Evolutionary conservation across 208 protist species (phyloP).

Genomic region (Crithidia bombi): DNA sequence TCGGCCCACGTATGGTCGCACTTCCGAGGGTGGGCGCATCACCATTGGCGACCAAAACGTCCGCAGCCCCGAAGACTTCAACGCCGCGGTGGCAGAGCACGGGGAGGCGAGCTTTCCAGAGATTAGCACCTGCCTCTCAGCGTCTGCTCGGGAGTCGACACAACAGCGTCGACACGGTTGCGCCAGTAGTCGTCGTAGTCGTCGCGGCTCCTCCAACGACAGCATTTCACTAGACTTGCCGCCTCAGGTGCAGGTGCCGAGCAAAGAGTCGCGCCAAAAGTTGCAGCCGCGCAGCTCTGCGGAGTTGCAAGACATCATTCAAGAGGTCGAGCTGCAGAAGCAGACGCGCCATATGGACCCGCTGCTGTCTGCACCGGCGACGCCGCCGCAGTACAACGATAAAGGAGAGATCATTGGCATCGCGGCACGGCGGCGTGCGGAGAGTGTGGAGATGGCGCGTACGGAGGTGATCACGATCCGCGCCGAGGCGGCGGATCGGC

Average conservation of each 20-base stretch:
- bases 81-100: constrained; percentile 62
- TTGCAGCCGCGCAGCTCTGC: constrained; percentile 56
- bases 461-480: constrained; percentile 66
- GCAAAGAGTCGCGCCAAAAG: constrained; percentile 24
- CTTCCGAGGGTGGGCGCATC: constrained; percentile 76
- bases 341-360: constrained; percentile 8
- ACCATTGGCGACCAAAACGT: constrained; percentile 65
- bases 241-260: constrained; percentile 56
- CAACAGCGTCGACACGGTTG: background rate
- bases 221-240: constrained; percentile 72
- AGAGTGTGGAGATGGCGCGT: constrained; percentile 53
- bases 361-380: constrained; percentile 24
- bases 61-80: constrained; percentile 57
- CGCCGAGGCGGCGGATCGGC: constrained; percentile 65
- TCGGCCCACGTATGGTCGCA: constrained; percentile 58
- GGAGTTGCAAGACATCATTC: constrained; percentile 53
- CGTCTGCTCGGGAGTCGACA: constrained; percentile 8
- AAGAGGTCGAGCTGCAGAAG: constrained; percentile 32
- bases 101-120: constrained; percentile 68
- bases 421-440: constrained; percentile 66
- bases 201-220: constrained; percentile 31
- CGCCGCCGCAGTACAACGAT: constrained; percentile 48
- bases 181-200: constrained; percentile 23
- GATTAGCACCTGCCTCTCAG: constrained; percentile 26
- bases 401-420: constrained; percentile 76